phyloP scores from a whole-genome alignment of 192 early-diverging fungal genomes.

The Haplosporangium gracile region DNA sequence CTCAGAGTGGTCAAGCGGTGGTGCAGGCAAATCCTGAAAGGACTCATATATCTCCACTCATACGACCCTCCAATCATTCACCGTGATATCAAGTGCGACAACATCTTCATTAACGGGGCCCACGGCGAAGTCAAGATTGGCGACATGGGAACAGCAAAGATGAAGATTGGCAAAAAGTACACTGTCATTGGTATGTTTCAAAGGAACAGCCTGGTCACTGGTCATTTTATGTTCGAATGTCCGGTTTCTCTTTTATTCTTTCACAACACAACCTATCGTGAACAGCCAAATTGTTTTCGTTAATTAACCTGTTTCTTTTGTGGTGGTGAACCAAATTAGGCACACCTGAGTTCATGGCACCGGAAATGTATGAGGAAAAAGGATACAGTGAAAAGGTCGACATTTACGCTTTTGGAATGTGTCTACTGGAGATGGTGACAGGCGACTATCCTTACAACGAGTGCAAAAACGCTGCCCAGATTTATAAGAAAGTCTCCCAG shows the following conservation, averaged over 20 bases:
- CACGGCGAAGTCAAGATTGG: constrained; percentile 90
- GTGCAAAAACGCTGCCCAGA: constrained; percentile 85
- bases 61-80: constrained; percentile 86
- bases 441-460: constrained; percentile 87
- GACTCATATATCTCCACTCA: constrained; percentile 81
- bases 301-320: constrained; percentile 11
- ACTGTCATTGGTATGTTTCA: constrained; percentile 77
- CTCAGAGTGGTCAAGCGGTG: constrained; percentile 85
- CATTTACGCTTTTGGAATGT: constrained; percentile 90
- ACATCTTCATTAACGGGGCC: constrained; percentile 89
- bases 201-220: not conserved
- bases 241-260: not conserved
- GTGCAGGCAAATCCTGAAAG: constrained; percentile 84
- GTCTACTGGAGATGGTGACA: constrained; percentile 86
- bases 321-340: constrained; percentile 33
- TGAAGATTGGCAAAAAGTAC: constrained; percentile 89
- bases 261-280: not conserved
- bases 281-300: not conserved
- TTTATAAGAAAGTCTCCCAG: constrained; percentile 83
- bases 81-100: constrained; percentile 88
- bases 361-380: constrained; percentile 89
- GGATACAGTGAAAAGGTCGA: constrained; percentile 89
- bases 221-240: not conserved
- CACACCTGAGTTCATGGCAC: constrained; percentile 89
- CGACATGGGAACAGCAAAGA: constrained; percentile 88